Conservation (phyloP, 768 basidiomycete genomes). For the Tricholomella constricta region DNA sequence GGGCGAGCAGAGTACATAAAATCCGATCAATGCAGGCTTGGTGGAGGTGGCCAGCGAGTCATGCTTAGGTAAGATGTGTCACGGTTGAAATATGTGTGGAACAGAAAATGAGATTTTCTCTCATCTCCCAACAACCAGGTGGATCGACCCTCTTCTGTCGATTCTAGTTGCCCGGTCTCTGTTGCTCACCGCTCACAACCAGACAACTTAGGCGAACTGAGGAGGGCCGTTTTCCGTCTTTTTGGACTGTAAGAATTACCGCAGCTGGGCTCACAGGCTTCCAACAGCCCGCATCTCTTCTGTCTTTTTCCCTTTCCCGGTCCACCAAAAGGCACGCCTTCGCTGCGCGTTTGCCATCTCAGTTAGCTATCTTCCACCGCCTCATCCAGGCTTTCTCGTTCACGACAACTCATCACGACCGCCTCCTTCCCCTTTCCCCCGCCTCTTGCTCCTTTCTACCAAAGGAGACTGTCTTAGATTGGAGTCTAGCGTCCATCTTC, state of each 20-base stretch:
- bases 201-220: slow-evolving; percentile 43
- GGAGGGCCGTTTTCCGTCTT: slow-evolving; percentile 40
- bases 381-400: slow-evolving; percentile 39
- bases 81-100: slow-evolving; percentile 21
- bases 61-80: slow-evolving; percentile 16
- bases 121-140: slow-evolving; percentile 42
- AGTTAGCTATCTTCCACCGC: slow-evolving; percentile 22
- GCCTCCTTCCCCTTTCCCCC: slow-evolving; percentile 36
- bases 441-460: slow-evolving; percentile 36
- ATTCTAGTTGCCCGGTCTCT: slow-evolving; percentile 48
- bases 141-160: slow-evolving; percentile 54
- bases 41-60: slow-evolving; percentile 6
- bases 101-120: slow-evolving; percentile 19
- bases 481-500: slow-evolving; percentile 42
- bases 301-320: slow-evolving; percentile 30
- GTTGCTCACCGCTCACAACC: slow-evolving; percentile 30
- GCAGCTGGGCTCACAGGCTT: slow-evolving; percentile 35
- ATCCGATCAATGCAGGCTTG: not conserved
- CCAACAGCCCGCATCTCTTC: slow-evolving; percentile 33
- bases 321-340: slow-evolving; percentile 88
- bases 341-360: slow-evolving; percentile 82
- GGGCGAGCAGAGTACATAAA: not conserved
- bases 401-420: slow-evolving; percentile 76
- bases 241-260: slow-evolving; percentile 21
- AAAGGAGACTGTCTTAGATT: slow-evolving; percentile 45